Evolutionary conservation across 2,329 filamentous ascomycete species (phyloP), one percentile per base, ranked within the genome.

Genomic region (Sclerotinia glacialis): DNA sequence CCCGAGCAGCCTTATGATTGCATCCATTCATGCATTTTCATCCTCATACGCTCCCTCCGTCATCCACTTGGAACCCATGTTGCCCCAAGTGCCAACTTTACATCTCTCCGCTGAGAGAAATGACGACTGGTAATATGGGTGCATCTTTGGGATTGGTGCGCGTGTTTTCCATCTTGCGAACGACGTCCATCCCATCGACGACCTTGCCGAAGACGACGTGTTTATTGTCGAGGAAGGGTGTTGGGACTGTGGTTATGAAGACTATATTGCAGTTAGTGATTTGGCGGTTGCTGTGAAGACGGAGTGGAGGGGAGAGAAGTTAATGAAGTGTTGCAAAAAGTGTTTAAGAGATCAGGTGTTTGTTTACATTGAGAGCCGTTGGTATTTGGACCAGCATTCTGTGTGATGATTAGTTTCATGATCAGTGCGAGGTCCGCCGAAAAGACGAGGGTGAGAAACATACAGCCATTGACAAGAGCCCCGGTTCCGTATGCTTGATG

Each of bases 131-230:
- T 76, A 94, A 81, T 72, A 90, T 90, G 4, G 94, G 95, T 76
- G 90, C 86, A 75, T 97, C 94, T 76, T 90, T 86, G 61, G 85
- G 86, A 44, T 83, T 80, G 12, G 91, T 95, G 78, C 94, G 89
- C 42, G 92, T 95, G 69, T 90, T 89, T 82, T 98, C 94, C 79
- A 99, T 90, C 86, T 96, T 98, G 72, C 83, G 85, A 53, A 98
- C 91, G 7, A 97, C 87, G 68, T 97, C 92, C 85, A 97, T 89
- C 47, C 94, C 93, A 50, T 93, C 91, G 54, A 92, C 83, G 1
- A 98, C 94, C 77, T 91, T 89, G 61, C 95, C 95, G 74, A 98
- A 98, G 23, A 98, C 93, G 66, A 97, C 93, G 78, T 99, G 95
- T 80, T 98, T 98, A 75, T 85, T 86, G 79, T 98, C 90, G 34